Base-by-base conservation (phyloP, 441 rosid genomes). In the Eutrema salsugineum region DNA sequence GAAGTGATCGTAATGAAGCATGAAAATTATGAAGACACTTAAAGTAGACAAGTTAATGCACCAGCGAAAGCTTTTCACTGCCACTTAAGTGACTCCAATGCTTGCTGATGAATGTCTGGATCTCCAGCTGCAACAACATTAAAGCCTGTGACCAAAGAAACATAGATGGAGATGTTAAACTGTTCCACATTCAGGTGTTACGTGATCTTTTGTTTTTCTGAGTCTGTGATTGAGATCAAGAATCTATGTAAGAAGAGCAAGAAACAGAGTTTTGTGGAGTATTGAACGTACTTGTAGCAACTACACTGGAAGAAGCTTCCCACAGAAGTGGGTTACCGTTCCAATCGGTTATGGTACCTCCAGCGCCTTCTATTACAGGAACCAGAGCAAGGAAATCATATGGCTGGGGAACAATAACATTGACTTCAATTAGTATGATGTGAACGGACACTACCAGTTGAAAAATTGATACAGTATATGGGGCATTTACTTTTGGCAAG, bases 311-410 rank as follows among this genome's bases (percentile, higher is more conserved):
- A 55, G 96, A 88, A 72, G 91, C 96, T 75, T 89, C 83, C 99
- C 99, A 95, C 68, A 54, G 43, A 53, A 91, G 92, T 49, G 69
- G 73, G 24, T 84, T 67, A 20, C 99, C 88, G 47, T 83, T 85
- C 98, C 98, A 95, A 69, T 91, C 90, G 4, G 98, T 95, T 78
- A 93, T 84, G 24, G 81, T 77, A 42, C 99, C 98, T 39, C 97
- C 98, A 42, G 97, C 89, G 20, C 98, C 98, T 80, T 89, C 94
- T 63, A 93, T 88, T 64, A 95, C 96, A 5, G 98, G 97, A 53
- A 95, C 79, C 69, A 95, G 88, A 22, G 99, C 82, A 44, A 95
- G 90, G 81, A 92, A 84, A 78, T 95, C 98, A 67, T 92, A 92
- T n/a, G 98, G 99, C 99, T 95, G 89, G 43, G 6, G 15, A 60